Base-by-base conservation (phyloP, 306 rosid species). In the Vigna reflexopilosa region DNA sequence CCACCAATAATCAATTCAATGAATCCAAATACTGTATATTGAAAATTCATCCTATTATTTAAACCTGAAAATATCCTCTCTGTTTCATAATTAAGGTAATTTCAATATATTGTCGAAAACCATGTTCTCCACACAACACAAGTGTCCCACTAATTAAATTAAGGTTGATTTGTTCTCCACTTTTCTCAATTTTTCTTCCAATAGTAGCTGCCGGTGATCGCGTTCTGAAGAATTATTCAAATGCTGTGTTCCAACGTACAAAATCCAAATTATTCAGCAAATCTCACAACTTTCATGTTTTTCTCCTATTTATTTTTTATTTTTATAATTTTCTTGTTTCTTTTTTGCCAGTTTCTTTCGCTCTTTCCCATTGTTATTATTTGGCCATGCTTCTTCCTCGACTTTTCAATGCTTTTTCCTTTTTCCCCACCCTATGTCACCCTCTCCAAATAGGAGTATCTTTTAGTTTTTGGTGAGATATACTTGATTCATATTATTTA, bases 391-490 rank as follows among this genome's bases (percentile, higher is more conserved):
- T 51, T 51, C 44, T 38, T 36, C 54, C 40, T 8, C n/a, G 11
- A 40, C 64, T 67, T 55, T 77, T 28, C 24, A 67, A 69, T 5
- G 26, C 3, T 52, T 55, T 77, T 78, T 19, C 26, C 24, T 52
- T 76, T 49, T 67, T 12, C 47, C 49, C 72, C 68, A n/a, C 16
- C 61, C 76, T n/a, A 68, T 55, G 17, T 24, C 32, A 30, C 17
- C 61, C 50, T 45, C 51, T 68, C 61, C 13, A 55, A 42, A 24
- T 32, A 55, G 52, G 81, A 38, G 24, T 42, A 24, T 4, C 49
- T 12, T 70, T 70, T 70, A 70, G 55, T 6, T 61, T 49, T 19
- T 69, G 19, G 66, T 10, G 24, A 36, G 66, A 22, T 16, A 24
- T 62, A 69, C 44, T 32, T 78, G 15, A 59, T 70, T 59, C 36